Evolutionary conservation across 306 rosid genomes (phyloP).

Genomic region (Acacia crassicarpa): DNA sequence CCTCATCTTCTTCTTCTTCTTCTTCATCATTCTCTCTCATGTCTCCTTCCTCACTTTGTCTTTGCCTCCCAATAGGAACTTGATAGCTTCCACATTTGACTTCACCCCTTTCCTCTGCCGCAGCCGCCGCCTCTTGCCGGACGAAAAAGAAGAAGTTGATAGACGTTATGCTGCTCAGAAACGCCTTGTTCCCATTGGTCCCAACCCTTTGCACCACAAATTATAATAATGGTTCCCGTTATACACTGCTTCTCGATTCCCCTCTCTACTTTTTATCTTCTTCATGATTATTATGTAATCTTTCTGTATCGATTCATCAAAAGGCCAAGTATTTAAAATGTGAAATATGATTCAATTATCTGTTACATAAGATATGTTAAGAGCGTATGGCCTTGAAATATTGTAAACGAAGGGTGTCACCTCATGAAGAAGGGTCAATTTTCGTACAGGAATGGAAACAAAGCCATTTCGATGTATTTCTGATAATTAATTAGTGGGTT

Average conservation of each 20-base stretch:
- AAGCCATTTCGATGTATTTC: too few relatives aligned
- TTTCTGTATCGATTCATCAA: conserved; percentile 23
- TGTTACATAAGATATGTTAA: neutral
- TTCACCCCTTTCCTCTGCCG: conserved; percentile 53
- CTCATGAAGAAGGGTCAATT: neutral
- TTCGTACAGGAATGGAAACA: too few relatives aligned
- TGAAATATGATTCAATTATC: conserved; percentile 20
- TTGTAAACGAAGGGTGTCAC: neutral
- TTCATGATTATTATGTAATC: conserved; percentile 39
- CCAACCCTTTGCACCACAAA: conserved; percentile 96
- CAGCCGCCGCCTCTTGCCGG: neutral
- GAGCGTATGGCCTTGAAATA: too few relatives aligned
- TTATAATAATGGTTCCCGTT: conserved; percentile 6
- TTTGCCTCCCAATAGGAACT: conserved; percentile 42
- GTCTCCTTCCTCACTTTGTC: conserved; percentile 19
- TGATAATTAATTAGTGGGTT: too few relatives aligned
- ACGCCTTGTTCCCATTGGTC: conserved; percentile 91
- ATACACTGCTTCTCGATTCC: neutral
- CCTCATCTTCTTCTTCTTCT: neutral
- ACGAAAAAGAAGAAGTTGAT: conserved; percentile 44
- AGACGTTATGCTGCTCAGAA: conserved; percentile 73
- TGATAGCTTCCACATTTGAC: conserved; percentile 43
- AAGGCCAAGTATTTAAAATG: conserved; percentile 25
- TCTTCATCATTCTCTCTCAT: conserved; percentile 38
- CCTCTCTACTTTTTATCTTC: neutral